Evolutionary conservation across 768 basidiomycete genomes (phyloP).

Genomic region (Russula olivacea): DNA sequence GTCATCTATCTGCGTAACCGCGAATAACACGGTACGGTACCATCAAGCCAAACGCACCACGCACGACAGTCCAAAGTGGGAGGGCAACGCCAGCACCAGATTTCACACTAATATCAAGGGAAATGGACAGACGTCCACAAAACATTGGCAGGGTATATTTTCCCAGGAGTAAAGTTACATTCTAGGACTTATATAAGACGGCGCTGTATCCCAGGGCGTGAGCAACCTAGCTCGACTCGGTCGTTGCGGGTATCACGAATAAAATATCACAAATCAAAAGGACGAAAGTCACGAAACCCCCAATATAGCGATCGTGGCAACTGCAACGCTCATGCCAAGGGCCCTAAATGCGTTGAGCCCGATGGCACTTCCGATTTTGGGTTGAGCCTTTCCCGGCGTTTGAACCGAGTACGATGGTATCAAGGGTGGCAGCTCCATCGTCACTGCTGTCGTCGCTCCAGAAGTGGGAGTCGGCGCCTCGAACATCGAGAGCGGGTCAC

Average conservation of each 20-base stretch:
- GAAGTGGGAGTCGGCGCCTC: neutral
- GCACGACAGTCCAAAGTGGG: neutral
- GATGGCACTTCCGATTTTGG: neutral
- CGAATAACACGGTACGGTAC: neutral
- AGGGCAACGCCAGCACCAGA: neutral
- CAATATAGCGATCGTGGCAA: neutral
- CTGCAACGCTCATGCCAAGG: neutral
- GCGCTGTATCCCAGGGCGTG: neutral
- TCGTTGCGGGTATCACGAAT: neutral
- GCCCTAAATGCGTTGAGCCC: neutral
- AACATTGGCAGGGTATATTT: neutral
- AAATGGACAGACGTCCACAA: neutral
- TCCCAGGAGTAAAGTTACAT: neutral
- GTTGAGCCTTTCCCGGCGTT: neutral
- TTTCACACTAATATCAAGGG: neutral
- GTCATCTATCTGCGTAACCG: neutral
- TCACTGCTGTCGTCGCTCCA: neutral
- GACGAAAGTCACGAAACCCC: neutral
- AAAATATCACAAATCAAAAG: neutral
- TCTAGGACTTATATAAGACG: neutral
- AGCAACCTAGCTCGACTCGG: neutral
- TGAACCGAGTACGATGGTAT: neutral
- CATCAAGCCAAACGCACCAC: neutral
- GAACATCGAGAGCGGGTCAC: conserved; percentile 6
- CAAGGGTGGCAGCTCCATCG: neutral